Conservation (phyloP, 306 rosid genomes). For the Cotoneaster glaucophyllus region DNA sequence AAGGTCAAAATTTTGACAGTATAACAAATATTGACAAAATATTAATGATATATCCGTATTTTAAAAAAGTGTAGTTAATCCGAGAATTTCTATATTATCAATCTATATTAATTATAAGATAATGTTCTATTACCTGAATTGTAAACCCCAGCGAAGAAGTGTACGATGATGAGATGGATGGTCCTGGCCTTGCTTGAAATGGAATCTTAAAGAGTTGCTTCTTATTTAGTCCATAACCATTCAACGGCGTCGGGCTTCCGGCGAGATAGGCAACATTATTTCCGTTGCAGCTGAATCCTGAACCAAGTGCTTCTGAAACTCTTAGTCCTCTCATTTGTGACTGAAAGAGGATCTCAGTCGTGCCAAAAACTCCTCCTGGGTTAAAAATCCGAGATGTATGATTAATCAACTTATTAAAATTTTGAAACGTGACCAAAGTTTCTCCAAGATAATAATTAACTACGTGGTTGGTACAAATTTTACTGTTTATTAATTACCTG, state of each 20-base stretch:
- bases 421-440: neutral
- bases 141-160: slow-evolving; percentile 24
- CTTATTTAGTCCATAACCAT: slow-evolving; percentile 12
- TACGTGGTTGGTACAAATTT: neutral
- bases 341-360: slow-evolving; percentile 25
- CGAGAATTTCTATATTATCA: too few relatives aligned
- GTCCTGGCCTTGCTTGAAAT: slow-evolving; percentile 28
- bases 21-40: neutral
- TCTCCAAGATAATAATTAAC: neutral
- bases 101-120: too few relatives aligned
- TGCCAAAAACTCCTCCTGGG: slow-evolving; percentile 27
- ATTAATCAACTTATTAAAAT: neutral
- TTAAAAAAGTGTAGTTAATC: too few relatives aligned
- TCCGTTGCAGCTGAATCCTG: slow-evolving; percentile 31
- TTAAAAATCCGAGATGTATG: neutral
- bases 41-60: neutral
- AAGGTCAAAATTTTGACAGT: too few relatives aligned
- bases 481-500: slow-evolving; percentile 15
- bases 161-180: slow-evolving; percentile 25
- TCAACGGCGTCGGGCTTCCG: slow-evolving; percentile 18
- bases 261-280: slow-evolving; percentile 23
- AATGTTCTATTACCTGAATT: slow-evolving; percentile 7
- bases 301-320: slow-evolving; percentile 23
- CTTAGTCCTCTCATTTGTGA: slow-evolving; percentile 26
- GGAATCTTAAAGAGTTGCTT: slow-evolving; percentile 18